A percentile compares a stretch with the other conserved stretches of the same genome.
These are phyloP conservation scores for Pichia terricola DNA, from an alignment of 1,139 yeast species.

Conservation along the genomic window DNA sequence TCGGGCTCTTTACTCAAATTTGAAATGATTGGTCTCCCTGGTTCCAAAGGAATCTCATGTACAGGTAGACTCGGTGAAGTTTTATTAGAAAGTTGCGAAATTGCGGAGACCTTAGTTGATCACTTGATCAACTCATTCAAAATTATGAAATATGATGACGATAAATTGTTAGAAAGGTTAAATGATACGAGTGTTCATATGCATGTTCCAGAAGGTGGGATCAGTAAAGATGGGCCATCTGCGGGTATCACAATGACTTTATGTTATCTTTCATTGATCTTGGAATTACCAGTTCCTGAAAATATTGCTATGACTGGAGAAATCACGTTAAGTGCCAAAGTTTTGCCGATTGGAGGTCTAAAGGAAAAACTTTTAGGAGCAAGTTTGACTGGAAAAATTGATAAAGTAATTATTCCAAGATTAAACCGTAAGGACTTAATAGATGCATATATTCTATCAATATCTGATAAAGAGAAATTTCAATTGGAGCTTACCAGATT, in stretches of 20 bases:
- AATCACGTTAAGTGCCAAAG: conserved; percentile 76
- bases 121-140: conserved; percentile 37
- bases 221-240: conserved; percentile 87
- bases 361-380: conserved; percentile 83
- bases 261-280: conserved; percentile 62
- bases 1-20: conserved; percentile 76
- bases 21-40: conserved; percentile 66
- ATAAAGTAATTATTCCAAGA: conserved; percentile 57
- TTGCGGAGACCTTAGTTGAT: conserved; percentile 67
- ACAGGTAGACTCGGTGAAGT: conserved; percentile 85
- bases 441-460: conserved; percentile 29
- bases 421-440: conserved; percentile 64
- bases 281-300: conserved; percentile 57
- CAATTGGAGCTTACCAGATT: conserved; percentile 14
- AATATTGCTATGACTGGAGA: conserved; percentile 91
- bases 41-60: conserved; percentile 23
- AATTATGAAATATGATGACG: conserved; percentile 16
- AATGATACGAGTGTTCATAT: conserved; percentile 59
- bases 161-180: conserved; percentile 32
- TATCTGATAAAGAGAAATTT: conserved; percentile 24
- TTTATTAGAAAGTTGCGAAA: conserved; percentile 71
- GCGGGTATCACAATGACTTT: conserved; percentile 90
- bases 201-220: conserved; percentile 86
- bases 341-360: conserved; percentile 84
- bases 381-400: conserved; percentile 56